Conservation (phyloP, 768 basidiomycete species). For the Suillus brevipes region DNA sequence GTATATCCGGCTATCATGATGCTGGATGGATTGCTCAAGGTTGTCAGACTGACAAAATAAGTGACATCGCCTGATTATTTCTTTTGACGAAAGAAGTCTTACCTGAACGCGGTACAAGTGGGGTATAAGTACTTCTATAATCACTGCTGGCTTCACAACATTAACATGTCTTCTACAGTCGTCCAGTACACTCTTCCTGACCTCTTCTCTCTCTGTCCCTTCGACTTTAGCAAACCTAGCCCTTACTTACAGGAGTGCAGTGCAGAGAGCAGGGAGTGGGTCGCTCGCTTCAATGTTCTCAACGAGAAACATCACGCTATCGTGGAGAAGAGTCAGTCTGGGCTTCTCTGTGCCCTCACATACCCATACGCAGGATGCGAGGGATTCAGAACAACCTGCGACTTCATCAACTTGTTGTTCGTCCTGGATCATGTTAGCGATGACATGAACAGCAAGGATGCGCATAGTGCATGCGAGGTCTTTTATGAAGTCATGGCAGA, state of each 20-base stretch:
- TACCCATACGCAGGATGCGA: constrained; percentile 62
- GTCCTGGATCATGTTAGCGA: constrained; percentile 70
- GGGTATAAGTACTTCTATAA: neutral
- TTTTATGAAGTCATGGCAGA: constrained; percentile 55
- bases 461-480: constrained; percentile 49
- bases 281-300: constrained; percentile 58
- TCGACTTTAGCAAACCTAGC: constrained; percentile 49
- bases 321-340: constrained; percentile 58
- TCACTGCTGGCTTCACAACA: neutral
- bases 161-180: constrained; percentile 12
- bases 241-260: constrained; percentile 56
- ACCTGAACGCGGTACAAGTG: neutral
- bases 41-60: neutral
- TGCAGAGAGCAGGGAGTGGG: constrained; percentile 59
- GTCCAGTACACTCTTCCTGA: constrained; percentile 56
- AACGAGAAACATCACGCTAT: constrained; percentile 53
- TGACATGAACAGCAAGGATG: constrained; percentile 59
- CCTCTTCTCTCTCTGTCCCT: constrained; percentile 46
- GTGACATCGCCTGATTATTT: neutral
- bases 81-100: neutral
- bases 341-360: constrained; percentile 59
- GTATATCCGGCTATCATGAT: neutral
- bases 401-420: constrained; percentile 65
- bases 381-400: constrained; percentile 59
- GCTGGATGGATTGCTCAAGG: neutral